Percentiles rank a stretch among this genome's conserved stretches.
Evolutionary conservation across 345 rosid species (phyloP).

Genomic region (Ceriops decandra): DNA sequence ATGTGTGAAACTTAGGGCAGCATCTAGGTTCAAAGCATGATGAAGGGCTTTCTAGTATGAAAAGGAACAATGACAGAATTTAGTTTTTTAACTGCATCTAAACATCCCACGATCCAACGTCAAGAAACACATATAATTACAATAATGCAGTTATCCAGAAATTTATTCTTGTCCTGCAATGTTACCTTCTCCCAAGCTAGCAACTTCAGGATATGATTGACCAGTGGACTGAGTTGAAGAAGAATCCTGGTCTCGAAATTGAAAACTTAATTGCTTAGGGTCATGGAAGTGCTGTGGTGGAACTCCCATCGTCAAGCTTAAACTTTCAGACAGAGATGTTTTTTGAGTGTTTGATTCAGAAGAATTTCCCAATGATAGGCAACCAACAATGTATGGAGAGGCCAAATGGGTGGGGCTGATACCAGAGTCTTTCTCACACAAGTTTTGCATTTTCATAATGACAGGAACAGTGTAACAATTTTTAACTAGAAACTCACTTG

Average conservation of each 20-base stretch:
- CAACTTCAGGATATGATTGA: slow-evolving; percentile 62
- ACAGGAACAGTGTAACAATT: slow-evolving; percentile 4
- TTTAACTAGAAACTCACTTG: slow-evolving; percentile 13
- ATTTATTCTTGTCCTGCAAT: slow-evolving; percentile 25
- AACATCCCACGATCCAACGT: too few relatives aligned
- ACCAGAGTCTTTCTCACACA: slow-evolving; percentile 38
- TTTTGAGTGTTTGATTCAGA: slow-evolving; percentile 25
- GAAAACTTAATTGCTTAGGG: slow-evolving; percentile 44
- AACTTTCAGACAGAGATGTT: slow-evolving; percentile 33
- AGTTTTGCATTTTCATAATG: slow-evolving; percentile 33
- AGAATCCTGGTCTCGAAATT: slow-evolving; percentile 60
- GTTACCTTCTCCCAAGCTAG: slow-evolving; percentile 42
- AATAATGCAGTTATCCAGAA: slow-evolving; percentile 12
- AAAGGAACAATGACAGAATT: too few relatives aligned
- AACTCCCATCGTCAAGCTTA: slow-evolving; percentile 49
- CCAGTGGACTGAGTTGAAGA: slow-evolving; percentile 68
- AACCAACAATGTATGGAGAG: slow-evolving; percentile 32
- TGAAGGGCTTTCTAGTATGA: too few relatives aligned
- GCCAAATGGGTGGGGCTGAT: slow-evolving; percentile 20
- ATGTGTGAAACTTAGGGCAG: not conserved
- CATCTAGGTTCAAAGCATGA: not conserved
- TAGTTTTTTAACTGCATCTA: too few relatives aligned
- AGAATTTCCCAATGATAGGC: slow-evolving; percentile 44
- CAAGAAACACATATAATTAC: too few relatives aligned
- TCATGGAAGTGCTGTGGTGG: slow-evolving; percentile 30